phyloP scores from a whole-genome alignment of 2,329 filamentous ascomycete species.

The Phialemoniopsis sp. region DNA sequence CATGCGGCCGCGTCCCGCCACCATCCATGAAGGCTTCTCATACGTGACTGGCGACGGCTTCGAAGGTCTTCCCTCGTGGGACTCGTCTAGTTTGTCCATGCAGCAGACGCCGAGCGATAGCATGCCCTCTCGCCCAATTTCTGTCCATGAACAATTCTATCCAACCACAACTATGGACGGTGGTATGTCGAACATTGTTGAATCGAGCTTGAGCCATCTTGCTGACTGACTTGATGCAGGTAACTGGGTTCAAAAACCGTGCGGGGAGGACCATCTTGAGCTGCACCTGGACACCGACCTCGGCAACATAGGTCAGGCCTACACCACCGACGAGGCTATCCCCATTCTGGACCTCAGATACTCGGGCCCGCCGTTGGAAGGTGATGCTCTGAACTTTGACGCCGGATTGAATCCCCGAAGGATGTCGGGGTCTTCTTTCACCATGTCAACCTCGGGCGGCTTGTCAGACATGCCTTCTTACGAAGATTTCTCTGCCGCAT shows the following conservation, averaged over 20 bases:
- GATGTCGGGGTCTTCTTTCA: slow-evolving; percentile 71
- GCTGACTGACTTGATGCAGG: slow-evolving; percentile 25
- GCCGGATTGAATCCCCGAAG: slow-evolving; percentile 52
- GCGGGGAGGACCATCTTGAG: slow-evolving; percentile 48
- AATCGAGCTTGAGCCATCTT: slow-evolving; percentile 11
- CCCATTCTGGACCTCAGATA: slow-evolving; percentile 59
- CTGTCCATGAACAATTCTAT: slow-evolving; percentile 56
- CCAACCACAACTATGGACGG: slow-evolving; percentile 43
- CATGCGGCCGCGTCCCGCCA: slow-evolving; percentile 49
- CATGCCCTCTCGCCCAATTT: slow-evolving; percentile 48
- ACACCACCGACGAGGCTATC: slow-evolving; percentile 58
- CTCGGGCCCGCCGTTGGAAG: slow-evolving; percentile 40
- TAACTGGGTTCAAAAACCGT: slow-evolving; percentile 51
- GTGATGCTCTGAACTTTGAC: slow-evolving; percentile 45
- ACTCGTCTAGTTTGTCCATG: slow-evolving; percentile 48
- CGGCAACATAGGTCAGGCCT: slow-evolving; percentile 54
- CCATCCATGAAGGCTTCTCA: slow-evolving; percentile 58
- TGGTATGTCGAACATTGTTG: slow-evolving; percentile 36
- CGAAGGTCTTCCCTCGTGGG: slow-evolving; percentile 51
- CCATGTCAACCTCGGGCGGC: slow-evolving; percentile 62
- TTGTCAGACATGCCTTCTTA: slow-evolving; percentile 67
- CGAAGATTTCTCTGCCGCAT: slow-evolving; percentile 63
- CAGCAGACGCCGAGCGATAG: slow-evolving; percentile 46
- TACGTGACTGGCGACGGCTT: slow-evolving; percentile 54
- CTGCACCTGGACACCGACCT: slow-evolving; percentile 55